Evolutionary conservation across 2,329 filamentous ascomycete genomes (phyloP).

Genomic region (Cladosporium cucumerinum): DNA sequence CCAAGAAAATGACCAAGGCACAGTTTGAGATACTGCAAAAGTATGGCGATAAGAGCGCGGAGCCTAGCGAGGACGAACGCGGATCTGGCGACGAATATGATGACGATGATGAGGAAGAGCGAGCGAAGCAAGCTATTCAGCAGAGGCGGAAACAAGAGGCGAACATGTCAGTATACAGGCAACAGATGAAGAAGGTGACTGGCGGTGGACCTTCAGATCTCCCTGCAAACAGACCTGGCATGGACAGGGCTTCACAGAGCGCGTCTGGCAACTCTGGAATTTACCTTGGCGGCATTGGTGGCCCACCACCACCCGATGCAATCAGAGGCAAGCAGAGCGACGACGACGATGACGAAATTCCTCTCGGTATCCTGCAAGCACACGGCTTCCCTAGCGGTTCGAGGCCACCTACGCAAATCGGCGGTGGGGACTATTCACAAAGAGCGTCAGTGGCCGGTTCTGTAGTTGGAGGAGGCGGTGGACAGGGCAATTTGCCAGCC

Average conservation of each 20-base stretch:
- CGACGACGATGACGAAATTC: conserved; percentile 84
- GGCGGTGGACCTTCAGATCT: conserved; percentile 60
- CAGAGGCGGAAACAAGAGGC: conserved; percentile 86
- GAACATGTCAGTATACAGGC: conserved; percentile 82
- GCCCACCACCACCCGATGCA: conserved; percentile 27
- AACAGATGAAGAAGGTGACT: conserved; percentile 96
- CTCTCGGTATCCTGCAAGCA: conserved; percentile 78
- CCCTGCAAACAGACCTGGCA: conserved; percentile 49
- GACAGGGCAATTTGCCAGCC: conserved; percentile 62
- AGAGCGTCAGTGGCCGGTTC: conserved; percentile 48
- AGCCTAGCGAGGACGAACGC: conserved; percentile 39
- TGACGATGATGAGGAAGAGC: conserved; percentile 75
- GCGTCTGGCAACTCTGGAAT: conserved; percentile 19
- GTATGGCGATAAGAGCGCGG: conserved; percentile 49
- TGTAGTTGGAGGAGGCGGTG: conserved; percentile 41
- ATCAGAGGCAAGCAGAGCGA: conserved; percentile 41
- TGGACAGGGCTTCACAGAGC: conserved; percentile 50
- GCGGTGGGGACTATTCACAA: conserved; percentile 54
- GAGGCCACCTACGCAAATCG: conserved; percentile 67
- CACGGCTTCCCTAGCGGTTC: conserved; percentile 82
- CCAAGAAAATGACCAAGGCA: conserved; percentile 83
- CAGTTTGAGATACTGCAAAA: conserved; percentile 79
- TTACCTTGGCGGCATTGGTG: conserved; percentile 33
- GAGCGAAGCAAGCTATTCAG: conserved; percentile 67
- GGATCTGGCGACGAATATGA: conserved; percentile 60